A percentile compares a stretch with the other conserved stretches of the same genome.
Conservation (phyloP, 2,329 filamentous ascomycete species). For the Xylaria sp. region DNA sequence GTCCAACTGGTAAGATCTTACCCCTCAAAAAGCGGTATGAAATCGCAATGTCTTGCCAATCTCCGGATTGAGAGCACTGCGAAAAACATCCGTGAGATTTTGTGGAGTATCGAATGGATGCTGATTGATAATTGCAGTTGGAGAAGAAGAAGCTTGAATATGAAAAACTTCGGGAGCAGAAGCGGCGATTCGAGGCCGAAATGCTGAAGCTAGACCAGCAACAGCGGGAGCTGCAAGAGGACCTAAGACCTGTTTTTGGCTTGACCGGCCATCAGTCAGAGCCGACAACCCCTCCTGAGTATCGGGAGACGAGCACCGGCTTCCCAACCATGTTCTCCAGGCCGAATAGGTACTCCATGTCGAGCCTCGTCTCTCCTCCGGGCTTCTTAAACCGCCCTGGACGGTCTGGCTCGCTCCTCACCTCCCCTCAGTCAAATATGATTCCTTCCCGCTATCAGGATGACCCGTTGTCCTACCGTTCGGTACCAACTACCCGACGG, state of each 20-base stretch:
- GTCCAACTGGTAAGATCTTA: conserved; percentile 76
- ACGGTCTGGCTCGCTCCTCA: conserved; percentile 81
- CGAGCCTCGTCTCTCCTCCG: conserved; percentile 84
- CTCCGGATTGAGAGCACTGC: conserved; percentile 9
- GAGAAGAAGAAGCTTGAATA: conserved; percentile 95
- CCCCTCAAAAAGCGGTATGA: conserved; percentile 10
- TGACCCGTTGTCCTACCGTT: conserved; percentile 79
- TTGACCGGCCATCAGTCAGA: conserved; percentile 84
- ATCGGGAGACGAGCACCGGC: conserved; percentile 75
- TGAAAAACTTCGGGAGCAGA: conserved; percentile 89
- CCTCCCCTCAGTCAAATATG: conserved; percentile 76
- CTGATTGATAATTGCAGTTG: conserved; percentile 69
- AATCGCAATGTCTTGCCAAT: neutral
- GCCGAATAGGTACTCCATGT: conserved; percentile 88
- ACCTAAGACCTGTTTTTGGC: conserved; percentile 66
- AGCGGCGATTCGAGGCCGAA: conserved; percentile 88
- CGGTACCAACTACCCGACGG: conserved; percentile 84
- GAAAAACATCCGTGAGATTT: conserved; percentile 5
- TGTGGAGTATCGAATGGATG: conserved; percentile 17
- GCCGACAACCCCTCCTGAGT: conserved; percentile 95
- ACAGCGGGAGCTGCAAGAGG: conserved; percentile 84
- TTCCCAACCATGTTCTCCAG: conserved; percentile 84
- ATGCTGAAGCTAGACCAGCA: conserved; percentile 90
- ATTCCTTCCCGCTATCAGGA: conserved; percentile 68
- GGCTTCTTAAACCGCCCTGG: conserved; percentile 77